phyloP scores from a whole-genome alignment of 495 filamentous ascomycete species.

The Clavariopsis aquatica region DNA sequence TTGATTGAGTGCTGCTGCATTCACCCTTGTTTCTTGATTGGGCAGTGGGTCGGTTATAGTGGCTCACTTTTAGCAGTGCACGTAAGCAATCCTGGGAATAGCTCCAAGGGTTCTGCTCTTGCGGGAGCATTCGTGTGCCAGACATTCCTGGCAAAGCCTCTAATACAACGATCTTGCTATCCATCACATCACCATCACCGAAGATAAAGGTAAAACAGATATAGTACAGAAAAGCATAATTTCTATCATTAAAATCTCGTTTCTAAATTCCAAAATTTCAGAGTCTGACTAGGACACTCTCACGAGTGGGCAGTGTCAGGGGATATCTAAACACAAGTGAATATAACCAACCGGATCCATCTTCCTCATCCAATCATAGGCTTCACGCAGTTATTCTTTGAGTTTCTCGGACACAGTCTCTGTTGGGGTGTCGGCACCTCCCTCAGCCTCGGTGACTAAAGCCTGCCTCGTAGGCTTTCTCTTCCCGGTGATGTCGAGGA shows the following conservation, averaged over 20 bases:
- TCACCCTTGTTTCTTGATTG: no score
- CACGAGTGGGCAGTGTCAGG: constrained; percentile 21
- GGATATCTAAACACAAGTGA: constrained; percentile 20
- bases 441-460: constrained; percentile 38
- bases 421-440: constrained; percentile 35
- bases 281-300: constrained; percentile 1
- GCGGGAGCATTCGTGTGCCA: no score
- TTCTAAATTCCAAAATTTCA: background rate
- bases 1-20: no score
- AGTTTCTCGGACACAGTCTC: constrained; percentile 36
- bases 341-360: constrained; percentile 4
- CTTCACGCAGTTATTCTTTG: constrained; percentile 1
- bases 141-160: no score
- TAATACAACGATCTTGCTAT: no score
- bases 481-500: constrained; percentile 67
- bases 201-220: no score
- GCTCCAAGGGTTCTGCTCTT: no score
- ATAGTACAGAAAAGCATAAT: background rate
- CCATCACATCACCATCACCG: no score
- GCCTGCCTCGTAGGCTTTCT: constrained; percentile 40
- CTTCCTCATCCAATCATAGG: background rate
- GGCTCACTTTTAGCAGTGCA: no score
- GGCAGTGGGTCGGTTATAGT: no score
- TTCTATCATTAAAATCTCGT: background rate
- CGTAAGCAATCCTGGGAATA: no score